Base-by-base conservation (phyloP, 78 protist species). In the Cavenderia fasciculata region DNA sequence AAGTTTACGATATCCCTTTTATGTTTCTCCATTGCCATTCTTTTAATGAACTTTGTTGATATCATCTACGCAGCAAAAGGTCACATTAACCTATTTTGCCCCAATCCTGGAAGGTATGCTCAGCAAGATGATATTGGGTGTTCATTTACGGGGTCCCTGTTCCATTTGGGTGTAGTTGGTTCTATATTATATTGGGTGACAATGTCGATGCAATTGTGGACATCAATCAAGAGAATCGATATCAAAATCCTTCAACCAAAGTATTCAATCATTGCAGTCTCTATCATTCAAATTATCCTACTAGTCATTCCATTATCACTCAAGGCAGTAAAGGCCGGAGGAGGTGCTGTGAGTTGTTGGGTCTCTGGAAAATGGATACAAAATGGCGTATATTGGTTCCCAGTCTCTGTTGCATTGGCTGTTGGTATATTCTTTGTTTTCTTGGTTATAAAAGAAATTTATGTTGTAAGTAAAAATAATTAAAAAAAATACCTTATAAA, bases 301-400 rank as follows among this genome's bases (percentile, higher is more conserved):
- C 31, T 74, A 16, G 43, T 74, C 7, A 74, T 74, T 31, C 85
- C 85, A 43, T 21, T 74, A 6, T 31, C 47, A n/a, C 36, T 27
- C 36, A 54, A 59, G 19, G 38, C 59, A 5, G 16, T 74, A 6
- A 43, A 21, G 59, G 68, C 85, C 0, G 85, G 85, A 19, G 14
- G 52, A 7, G 85, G 85, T 43, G n/a, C 85, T 14, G 29, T 74
- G 4, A 66, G 57, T n/a, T 74, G 85, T 59, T 74, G 85, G 85
- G 36, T 74, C 27, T 11, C 71, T 41, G 46, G 46, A 57, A 74
- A 65, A n/a, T 23, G 41, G 41, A 47, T 47, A 31, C 52, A 54
- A 1, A 74, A 74, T 36, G 10, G 29, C 59, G 85, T 74, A 21
- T 74, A 59, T 41, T 74, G 85, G 85, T 40, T 74, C 23, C 85